phyloP scores from a whole-genome alignment of 345 rosid genomes.

The Hypericum androsaemum region DNA sequence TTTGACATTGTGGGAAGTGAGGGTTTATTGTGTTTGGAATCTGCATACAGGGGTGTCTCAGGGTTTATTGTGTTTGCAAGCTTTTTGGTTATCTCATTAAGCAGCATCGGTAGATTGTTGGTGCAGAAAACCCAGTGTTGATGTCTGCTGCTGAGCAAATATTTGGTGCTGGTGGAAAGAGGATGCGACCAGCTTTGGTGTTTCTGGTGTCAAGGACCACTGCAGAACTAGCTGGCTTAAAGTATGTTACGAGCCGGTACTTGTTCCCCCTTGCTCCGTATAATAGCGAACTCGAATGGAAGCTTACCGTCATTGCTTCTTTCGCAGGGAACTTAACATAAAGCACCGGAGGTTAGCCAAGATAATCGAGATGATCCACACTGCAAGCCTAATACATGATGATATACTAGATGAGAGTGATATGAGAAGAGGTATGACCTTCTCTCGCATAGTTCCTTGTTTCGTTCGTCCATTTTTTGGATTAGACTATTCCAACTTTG shows the following conservation, averaged over 20 bases:
- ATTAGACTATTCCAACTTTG: background rate
- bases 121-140: constrained; percentile 88
- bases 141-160: constrained; percentile 97
- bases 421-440: constrained; percentile 71
- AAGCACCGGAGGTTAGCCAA: constrained; percentile 87
- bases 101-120: constrained; percentile 65
- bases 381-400: constrained; percentile 96
- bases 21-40: background rate
- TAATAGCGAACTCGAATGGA: constrained; percentile 1
- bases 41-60: constrained; percentile 21
- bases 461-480: background rate
- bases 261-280: background rate
- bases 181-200: constrained; percentile 94
- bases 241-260: constrained; percentile 34
- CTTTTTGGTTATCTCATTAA: constrained; percentile 15
- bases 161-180: constrained; percentile 95
- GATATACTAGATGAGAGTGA: constrained; percentile 92
- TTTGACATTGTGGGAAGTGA: too few relatives aligned
- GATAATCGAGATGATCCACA: constrained; percentile 97
- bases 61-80: too few relatives aligned
- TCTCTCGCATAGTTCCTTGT: background rate
- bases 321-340: constrained; percentile 59
- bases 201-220: constrained; percentile 93
- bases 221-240: constrained; percentile 60
- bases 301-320: background rate